Evolutionary conservation across 23 red algal species (phyloP), one percentile per base, ranked within the genome.

Genomic region (Gracilaria caudata): DNA sequence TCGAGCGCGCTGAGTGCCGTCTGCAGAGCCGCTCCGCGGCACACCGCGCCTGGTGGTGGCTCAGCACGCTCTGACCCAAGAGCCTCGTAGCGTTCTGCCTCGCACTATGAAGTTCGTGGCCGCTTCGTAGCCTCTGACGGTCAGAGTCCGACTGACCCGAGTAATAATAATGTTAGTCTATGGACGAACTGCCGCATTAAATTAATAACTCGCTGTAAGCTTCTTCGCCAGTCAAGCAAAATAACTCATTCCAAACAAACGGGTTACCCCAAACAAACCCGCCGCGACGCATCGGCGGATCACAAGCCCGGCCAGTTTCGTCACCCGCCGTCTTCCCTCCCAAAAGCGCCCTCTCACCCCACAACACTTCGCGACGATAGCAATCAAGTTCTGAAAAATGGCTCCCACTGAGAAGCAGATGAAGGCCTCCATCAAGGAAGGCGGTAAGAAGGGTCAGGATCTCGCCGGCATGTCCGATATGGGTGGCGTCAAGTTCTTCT

Each of bases 361-460:
- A 33, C 2, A 16, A 11, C 32, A 32, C 5, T 16, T 8, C 60
- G 60, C 25, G 1, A 17, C 26, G 26, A 8, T 19, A 7, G 5
- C 20, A 28, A 7, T 28, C 60, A 0, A 14, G 14, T 29, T 65
- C 60, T 32, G 5, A 37, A 43, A 72, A 41, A 75, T 75, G 70
- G 70, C 70, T 9, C 70, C 70, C 17, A 75, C 70, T 0, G 77
- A 80, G 17, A 80, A 80, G 77, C 77, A 80, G 59, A 66, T 88
- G 43, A 88, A 88, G 65, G 84, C 87, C 29, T 66, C 87, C 0
- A 28, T 92, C 77, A 92, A 92, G 78, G 88, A 92, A 51, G 88
- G 88, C 16, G 88, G 88, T 1, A 92, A 92, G 78, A 82, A 83
- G 78, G 88, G 88, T 20, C 78, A 83, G 78, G 88, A 92, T 74